These are phyloP conservation scores for Magnolia changhungtana DNA, from an alignment of 164 flowering plant species.

Conservation along the genomic window DNA sequence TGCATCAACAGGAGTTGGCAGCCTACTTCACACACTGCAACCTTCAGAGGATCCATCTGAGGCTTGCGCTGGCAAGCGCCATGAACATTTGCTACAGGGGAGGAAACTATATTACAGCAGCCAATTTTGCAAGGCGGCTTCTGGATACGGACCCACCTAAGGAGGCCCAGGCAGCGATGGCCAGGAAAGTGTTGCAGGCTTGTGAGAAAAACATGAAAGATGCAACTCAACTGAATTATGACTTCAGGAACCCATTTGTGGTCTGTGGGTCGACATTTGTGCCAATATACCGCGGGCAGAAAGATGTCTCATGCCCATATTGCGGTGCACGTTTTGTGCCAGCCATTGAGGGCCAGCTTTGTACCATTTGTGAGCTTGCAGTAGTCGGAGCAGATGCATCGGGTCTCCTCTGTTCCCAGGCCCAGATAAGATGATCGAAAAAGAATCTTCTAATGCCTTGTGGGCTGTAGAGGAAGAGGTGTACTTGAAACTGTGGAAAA, in stretches of 20 bases:
- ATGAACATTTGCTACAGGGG: constrained; percentile 60
- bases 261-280: constrained; percentile 72
- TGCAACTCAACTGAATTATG: constrained; percentile 52
- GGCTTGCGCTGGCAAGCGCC: constrained; percentile 46
- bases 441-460: background rate
- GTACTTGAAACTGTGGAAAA: background rate
- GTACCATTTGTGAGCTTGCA: constrained; percentile 71
- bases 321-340: constrained; percentile 70
- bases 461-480: background rate
- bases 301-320: constrained; percentile 67
- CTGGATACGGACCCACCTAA: constrained; percentile 59
- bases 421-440: constrained; percentile 56
- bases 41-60: constrained; percentile 39
- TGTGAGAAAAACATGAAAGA: constrained; percentile 43
- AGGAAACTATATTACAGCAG: constrained; percentile 55
- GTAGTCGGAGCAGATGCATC: constrained; percentile 79
- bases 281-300: constrained; percentile 80
- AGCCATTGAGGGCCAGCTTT: constrained; percentile 56
- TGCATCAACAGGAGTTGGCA: constrained; percentile 68
- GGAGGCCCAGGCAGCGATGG: constrained; percentile 58
- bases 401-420: constrained; percentile 69
- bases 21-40: constrained; percentile 79
- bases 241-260: constrained; percentile 81
- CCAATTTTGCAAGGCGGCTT: constrained; percentile 62
- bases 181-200: constrained; percentile 61